Conservation (phyloP, 2,329 filamentous ascomycete species). For the Dactylellina leptospora region DNA sequence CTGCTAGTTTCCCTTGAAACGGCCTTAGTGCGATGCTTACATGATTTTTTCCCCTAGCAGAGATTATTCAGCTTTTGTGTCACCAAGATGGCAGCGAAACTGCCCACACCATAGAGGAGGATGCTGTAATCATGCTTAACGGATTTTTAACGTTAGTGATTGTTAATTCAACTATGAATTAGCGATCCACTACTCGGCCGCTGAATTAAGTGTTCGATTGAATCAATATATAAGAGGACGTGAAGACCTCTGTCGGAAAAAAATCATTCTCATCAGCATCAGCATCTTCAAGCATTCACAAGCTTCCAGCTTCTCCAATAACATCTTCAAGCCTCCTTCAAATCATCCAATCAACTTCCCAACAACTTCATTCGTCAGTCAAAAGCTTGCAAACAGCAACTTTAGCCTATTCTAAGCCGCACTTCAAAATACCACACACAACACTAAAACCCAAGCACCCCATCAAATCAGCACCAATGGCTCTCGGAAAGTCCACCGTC, state of each 20-base stretch:
- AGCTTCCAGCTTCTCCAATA: background rate
- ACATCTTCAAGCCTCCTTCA: conserved; percentile 5
- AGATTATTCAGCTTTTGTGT: background rate
- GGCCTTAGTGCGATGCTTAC: too few species aligned
- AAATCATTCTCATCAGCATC: conserved; percentile 34
- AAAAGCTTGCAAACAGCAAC: conserved; percentile 14
- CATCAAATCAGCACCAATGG: conserved; percentile 31
- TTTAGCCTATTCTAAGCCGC: conserved; percentile 23
- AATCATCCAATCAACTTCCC: background rate
- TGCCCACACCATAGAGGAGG: too few species aligned
- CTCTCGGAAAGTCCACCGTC: conserved; percentile 33
- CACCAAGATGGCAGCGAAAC: too few species aligned
- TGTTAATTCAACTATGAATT: too few species aligned
- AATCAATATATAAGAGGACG: conserved; percentile 28
- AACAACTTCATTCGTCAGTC: background rate
- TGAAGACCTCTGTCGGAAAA: background rate
- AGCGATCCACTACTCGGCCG: background rate
- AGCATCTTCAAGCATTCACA: conserved; percentile 16
- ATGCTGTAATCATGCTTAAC: conserved; percentile 26
- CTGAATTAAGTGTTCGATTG: too few species aligned
- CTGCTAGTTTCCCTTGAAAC: too few species aligned
- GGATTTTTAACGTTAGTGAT: too few species aligned
- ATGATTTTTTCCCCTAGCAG: too few species aligned
- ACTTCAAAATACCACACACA: conserved; percentile 32
- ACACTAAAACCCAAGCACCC: conserved; percentile 1